Evolutionary conservation across 306 rosid genomes (phyloP).

Genomic region (Lablab purpureus): DNA sequence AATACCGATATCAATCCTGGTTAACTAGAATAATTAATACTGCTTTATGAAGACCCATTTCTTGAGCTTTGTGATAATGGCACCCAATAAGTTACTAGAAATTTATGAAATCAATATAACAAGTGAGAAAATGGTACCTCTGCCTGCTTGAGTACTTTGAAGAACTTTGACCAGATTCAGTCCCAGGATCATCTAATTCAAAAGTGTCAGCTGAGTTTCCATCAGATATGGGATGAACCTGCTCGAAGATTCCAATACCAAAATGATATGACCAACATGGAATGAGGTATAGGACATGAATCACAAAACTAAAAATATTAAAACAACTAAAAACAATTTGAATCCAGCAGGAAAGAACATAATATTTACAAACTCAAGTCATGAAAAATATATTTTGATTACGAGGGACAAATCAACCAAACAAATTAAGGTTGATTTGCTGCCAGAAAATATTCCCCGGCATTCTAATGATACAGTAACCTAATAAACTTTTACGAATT

Average conservation of each 20-base stretch:
- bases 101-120: slow-evolving; percentile 31
- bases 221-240: slow-evolving; percentile 79
- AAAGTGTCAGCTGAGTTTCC: slow-evolving; percentile 59
- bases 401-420: slow-evolving; percentile 21
- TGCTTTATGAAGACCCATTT: slow-evolving; percentile 17
- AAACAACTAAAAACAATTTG: slow-evolving; percentile 30
- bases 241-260: slow-evolving; percentile 48
- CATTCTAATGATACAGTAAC: slow-evolving; percentile 10
- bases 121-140: slow-evolving; percentile 57
- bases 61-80: slow-evolving; percentile 36
- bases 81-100: not conserved
- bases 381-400: slow-evolving; percentile 5
- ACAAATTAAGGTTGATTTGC: slow-evolving; percentile 28
- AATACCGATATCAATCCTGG: slow-evolving; percentile 18
- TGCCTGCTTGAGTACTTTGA: slow-evolving; percentile 60
- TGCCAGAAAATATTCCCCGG: slow-evolving; percentile 12
- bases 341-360: not conserved
- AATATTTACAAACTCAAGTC: not conserved
- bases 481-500: slow-evolving; percentile 25
- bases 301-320: not conserved
- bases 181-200: slow-evolving; percentile 54
- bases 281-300: slow-evolving; percentile 24
- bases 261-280: slow-evolving; percentile 33
- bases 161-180: slow-evolving; percentile 67
- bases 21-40: slow-evolving; percentile 16